Conservation (phyloP, 441 rosid genomes). For the Euphorbia celastroides region DNA sequence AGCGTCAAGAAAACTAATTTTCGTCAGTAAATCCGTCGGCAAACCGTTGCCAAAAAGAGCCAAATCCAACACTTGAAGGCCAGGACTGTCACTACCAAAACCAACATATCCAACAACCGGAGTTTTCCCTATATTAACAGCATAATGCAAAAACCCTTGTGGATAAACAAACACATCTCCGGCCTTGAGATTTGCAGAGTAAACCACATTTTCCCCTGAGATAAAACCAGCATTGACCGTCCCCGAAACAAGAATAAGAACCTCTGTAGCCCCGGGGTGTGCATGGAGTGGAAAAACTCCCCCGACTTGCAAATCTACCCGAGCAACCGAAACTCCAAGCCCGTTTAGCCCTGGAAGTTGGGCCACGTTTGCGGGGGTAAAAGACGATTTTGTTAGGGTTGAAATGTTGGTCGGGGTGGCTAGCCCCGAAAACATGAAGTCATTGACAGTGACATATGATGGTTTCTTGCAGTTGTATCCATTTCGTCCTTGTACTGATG, state of each 20-base stretch:
- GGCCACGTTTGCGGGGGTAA: slow-evolving; percentile 52
- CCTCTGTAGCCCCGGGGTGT: slow-evolving; percentile 68
- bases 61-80: slow-evolving; percentile 60
- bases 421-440: slow-evolving; percentile 58
- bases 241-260: slow-evolving; percentile 47
- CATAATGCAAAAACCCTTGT: slow-evolving; percentile 67
- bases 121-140: slow-evolving; percentile 37
- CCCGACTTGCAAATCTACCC: slow-evolving; percentile 55
- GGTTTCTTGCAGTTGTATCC: slow-evolving; percentile 70
- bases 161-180: slow-evolving; percentile 79
- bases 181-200: slow-evolving; percentile 38
- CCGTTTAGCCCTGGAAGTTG: slow-evolving; percentile 64
- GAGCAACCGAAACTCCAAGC: slow-evolving; percentile 67
- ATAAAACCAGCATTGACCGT: slow-evolving; percentile 63
- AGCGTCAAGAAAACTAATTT: slow-evolving; percentile 60
- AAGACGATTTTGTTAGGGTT: slow-evolving; percentile 63
- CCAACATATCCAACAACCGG: slow-evolving; percentile 44
- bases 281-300: slow-evolving; percentile 84
- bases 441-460: slow-evolving; percentile 40
- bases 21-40: slow-evolving; percentile 45
- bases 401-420: slow-evolving; percentile 53
- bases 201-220: slow-evolving; percentile 50
- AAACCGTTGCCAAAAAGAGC: slow-evolving; percentile 59
- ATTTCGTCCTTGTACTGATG: slow-evolving; percentile 45
- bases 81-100: slow-evolving; percentile 59